These are phyloP conservation scores for Talaromyces sp. DNA, from an alignment of 2,329 filamentous ascomycete species.

Conservation along the genomic window DNA sequence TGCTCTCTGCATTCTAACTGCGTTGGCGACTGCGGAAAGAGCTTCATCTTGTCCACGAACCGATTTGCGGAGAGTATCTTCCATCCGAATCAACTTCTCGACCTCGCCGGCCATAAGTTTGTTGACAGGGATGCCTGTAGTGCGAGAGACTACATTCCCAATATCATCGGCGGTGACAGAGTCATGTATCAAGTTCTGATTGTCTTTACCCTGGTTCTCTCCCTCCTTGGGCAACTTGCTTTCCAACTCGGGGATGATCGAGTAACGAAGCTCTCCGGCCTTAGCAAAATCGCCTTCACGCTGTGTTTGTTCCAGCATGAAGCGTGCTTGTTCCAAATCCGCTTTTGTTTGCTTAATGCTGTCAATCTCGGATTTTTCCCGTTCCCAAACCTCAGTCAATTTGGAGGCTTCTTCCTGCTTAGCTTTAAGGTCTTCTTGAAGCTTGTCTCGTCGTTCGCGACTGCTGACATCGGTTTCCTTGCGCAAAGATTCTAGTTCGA, in stretches of 20 bases:
- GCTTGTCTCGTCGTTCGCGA: conserved; percentile 81
- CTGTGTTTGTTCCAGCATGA: conserved; percentile 86
- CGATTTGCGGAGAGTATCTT: conserved; percentile 79
- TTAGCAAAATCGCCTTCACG: conserved; percentile 84
- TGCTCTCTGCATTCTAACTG: conserved; percentile 89
- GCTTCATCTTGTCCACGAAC: conserved; percentile 95
- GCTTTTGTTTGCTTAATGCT: conserved; percentile 84
- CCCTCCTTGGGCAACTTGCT: conserved; percentile 77
- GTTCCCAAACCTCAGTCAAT: conserved; percentile 84
- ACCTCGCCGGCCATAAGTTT: conserved; percentile 93
- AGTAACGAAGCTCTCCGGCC: conserved; percentile 89
- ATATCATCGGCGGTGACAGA: conserved; percentile 96
- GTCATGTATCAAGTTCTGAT: conserved; percentile 77
- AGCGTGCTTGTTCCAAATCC: conserved; percentile 80
- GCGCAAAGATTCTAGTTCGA: conserved; percentile 89
- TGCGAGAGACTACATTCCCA: conserved; percentile 83
- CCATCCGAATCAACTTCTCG: conserved; percentile 94
- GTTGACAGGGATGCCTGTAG: conserved; percentile 88
- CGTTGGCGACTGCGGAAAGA: conserved; percentile 85
- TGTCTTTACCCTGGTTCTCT: conserved; percentile 47
- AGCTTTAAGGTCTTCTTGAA: conserved; percentile 74
- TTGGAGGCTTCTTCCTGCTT: conserved; percentile 76
- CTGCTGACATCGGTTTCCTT: conserved; percentile 93
- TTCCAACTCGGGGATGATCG: conserved; percentile 80
- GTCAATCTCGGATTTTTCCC: conserved; percentile 83